Base-by-base conservation (phyloP, 352 stramenopile genomes). In the Peronosclerospora sorghi region DNA sequence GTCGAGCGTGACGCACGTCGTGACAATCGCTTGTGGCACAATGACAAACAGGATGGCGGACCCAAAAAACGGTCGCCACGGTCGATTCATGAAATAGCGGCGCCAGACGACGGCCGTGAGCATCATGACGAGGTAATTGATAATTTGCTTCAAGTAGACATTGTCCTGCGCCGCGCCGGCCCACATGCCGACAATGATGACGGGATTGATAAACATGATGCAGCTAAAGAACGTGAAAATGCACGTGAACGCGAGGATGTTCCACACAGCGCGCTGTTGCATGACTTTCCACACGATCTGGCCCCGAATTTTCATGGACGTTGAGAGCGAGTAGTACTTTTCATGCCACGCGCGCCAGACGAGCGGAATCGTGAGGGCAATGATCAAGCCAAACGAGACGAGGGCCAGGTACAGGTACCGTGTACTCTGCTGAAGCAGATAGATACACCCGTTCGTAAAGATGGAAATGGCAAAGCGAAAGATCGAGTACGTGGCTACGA, bases 271-370 rank as follows among this genome's bases (percentile, higher is more conserved):
- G 45, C 83, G 82, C 50, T 85, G 73, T 55, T 82, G 65, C 59
- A 81, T 79, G 58, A 81, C 79, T 55, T 83, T 85, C 73, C 68
- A 83, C 40, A 80, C 57, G 41, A 76, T 80, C 41, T 76, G 62
- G 13, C 56, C 70, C 28, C 69, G 72, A 23, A 76, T 68, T 52
- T 70, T 73, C 54, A 82, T 65, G 36, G 61, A 72, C 41, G 55
- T 80, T 29, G 73, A 62, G 35, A 82, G 57, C 48, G 60, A 77
- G 51, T 82, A 80, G 32, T 65, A 47, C 20, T 85, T 62, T n/a
- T 85, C 72, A 23, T 75, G 68, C 68, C 68, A 85, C 59, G 64
- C 75, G 13, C 48, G 51, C 18, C 79, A 48, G 18, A 84, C 62
- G 10, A 81, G 4, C 9, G 68, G 72, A 26, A 81, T 59, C 19